Conservation (phyloP, 2,329 filamentous ascomycete genomes). For the Fusarium sp. region DNA sequence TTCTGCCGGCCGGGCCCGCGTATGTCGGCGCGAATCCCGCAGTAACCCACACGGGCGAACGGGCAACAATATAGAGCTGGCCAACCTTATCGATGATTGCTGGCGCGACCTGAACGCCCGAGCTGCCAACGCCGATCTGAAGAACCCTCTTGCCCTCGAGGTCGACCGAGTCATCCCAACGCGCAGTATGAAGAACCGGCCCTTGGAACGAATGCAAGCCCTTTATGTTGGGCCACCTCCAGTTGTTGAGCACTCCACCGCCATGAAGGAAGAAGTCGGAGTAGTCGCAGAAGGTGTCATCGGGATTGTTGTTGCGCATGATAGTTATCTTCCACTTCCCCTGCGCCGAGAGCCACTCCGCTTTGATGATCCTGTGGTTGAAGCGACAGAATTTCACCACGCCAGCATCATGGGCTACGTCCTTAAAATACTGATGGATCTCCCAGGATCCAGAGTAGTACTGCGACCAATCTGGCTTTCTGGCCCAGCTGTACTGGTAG, state of each 20-base stretch:
- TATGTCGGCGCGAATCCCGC: background rate
- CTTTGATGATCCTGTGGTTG: background rate
- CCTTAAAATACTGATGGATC: background rate
- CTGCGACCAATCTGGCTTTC: background rate
- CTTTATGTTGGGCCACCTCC: background rate
- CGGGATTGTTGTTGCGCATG: background rate
- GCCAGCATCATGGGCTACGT: background rate
- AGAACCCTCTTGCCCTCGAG: background rate
- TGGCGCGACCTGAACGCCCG: background rate
- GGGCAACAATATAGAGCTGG: background rate
- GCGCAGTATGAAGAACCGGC: background rate
- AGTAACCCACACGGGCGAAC: background rate
- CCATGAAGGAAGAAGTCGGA: background rate
- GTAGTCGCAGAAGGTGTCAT: background rate
- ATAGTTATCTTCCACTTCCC: background rate
- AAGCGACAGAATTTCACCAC: background rate
- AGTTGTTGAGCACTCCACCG: background rate
- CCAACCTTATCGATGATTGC: background rate
- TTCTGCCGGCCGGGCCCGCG: background rate
- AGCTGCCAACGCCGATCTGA: background rate
- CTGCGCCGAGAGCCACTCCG: background rate
- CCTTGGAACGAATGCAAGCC: background rate
- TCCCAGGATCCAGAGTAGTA: background rate
- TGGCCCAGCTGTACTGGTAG: background rate
- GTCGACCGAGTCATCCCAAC: background rate